phyloP scores from a whole-genome alignment of 306 rosid genomes.

The Nissolia schottii region DNA sequence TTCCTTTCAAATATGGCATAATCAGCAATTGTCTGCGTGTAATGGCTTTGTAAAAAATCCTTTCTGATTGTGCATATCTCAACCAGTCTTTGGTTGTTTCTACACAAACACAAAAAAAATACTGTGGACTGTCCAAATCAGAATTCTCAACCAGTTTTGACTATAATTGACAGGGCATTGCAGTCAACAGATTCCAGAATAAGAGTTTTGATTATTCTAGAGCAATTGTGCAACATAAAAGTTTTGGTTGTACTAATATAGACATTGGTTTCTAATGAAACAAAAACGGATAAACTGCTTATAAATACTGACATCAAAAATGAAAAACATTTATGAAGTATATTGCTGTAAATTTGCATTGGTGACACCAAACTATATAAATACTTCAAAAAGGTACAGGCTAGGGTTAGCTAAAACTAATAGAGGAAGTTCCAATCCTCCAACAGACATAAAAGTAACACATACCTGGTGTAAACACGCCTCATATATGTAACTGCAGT shows the following conservation, averaged over 20 bases:
- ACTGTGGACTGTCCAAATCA: not conserved
- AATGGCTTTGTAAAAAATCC: not conserved
- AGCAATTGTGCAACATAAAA: not conserved
- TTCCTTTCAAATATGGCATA: not conserved
- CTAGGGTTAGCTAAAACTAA: not conserved
- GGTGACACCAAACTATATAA: conserved; percentile 2
- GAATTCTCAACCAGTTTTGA: not conserved
- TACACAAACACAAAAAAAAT: not conserved
- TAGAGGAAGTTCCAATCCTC: conserved; percentile 9
- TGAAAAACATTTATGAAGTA: conserved; percentile 8
- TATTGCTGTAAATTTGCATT: not conserved
- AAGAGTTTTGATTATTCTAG: not conserved
- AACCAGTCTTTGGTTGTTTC: not conserved
- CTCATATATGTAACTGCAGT: conserved; percentile 96
- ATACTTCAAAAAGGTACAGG: not conserved
- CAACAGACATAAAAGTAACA: not conserved
- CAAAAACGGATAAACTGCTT: not conserved
- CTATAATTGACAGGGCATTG: not conserved
- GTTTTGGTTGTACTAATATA: not conserved
- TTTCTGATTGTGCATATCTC: not conserved
- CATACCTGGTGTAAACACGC: conserved; percentile 89
- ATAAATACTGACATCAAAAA: not conserved
- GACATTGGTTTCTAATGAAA: not conserved
- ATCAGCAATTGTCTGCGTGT: not conserved
- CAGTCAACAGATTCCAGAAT: not conserved